A percentile compares a stretch with the other conserved stretches of the same genome.
phyloP scores from a whole-genome alignment of 2,329 filamentous ascomycete species.

The Teratosphaeria gauchensis region DNA sequence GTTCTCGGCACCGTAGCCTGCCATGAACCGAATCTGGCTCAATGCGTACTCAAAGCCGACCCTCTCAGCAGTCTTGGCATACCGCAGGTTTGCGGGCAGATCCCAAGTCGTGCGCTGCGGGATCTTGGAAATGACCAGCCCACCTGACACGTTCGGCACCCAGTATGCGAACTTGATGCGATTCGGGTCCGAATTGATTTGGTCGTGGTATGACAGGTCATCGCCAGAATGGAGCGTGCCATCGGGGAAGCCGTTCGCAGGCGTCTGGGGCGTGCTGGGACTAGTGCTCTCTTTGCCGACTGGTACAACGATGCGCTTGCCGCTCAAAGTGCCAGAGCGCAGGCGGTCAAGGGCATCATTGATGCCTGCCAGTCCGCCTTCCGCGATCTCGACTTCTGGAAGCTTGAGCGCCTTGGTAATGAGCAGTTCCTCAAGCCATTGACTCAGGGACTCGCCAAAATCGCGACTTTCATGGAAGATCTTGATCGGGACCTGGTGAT shows the following conservation, averaged over 20 bases:
- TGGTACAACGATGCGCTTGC: constrained; percentile 57
- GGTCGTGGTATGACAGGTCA: constrained; percentile 25
- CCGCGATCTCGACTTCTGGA: constrained; percentile 56
- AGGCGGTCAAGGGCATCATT: constrained; percentile 59
- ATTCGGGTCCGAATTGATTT: constrained; percentile 34
- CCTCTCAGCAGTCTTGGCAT: constrained; percentile 40
- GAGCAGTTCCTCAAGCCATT: constrained; percentile 60
- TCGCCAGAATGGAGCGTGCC: constrained; percentile 6
- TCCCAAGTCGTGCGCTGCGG: constrained; percentile 42
- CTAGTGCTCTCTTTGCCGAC: constrained; percentile 17
- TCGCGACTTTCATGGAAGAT: constrained; percentile 59
- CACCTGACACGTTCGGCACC: constrained; percentile 46
- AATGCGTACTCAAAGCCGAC: constrained; percentile 44
- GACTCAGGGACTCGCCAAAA: constrained; percentile 53
- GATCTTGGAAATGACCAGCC: constrained; percentile 45
- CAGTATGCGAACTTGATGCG: constrained; percentile 43
- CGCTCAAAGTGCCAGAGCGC: constrained; percentile 56
- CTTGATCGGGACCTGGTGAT: constrained; percentile 65
- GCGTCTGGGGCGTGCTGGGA: constrained; percentile 7
- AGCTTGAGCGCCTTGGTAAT: constrained; percentile 43
- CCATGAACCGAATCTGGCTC: constrained; percentile 45
- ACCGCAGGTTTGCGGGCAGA: constrained; percentile 39
- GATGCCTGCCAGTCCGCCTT: constrained; percentile 55
- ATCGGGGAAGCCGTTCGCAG: constrained; percentile 2
- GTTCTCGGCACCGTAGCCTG: constrained; percentile 33